These are phyloP conservation scores for Picochlorum sp. DNA, from an alignment of 139 green algal genomes.

Conservation along the genomic window DNA sequence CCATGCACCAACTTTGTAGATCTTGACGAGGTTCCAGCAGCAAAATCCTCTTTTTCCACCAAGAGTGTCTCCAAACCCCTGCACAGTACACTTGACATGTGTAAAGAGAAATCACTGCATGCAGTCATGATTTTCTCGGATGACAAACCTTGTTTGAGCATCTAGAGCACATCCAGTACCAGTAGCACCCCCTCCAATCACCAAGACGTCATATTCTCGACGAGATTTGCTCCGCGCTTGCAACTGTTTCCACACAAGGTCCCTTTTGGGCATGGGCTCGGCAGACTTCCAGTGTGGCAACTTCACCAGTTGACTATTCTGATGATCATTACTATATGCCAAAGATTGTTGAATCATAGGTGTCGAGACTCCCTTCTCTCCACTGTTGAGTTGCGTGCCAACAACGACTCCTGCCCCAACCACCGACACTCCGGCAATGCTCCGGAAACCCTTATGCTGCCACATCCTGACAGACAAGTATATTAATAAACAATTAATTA, in stretches of 20 bases:
- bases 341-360: not conserved
- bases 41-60: slow-evolving; percentile 94
- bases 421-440: too few species aligned
- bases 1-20: slow-evolving; percentile 96
- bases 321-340: not conserved
- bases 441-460: too few species aligned
- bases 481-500: too few species aligned
- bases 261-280: not conserved
- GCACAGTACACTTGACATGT: not conserved
- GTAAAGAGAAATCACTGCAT: not conserved
- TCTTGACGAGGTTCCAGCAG: slow-evolving; percentile 75
- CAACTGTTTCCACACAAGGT: not conserved
- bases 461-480: too few species aligned
- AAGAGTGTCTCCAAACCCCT: slow-evolving; percentile 70
- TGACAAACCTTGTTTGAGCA: slow-evolving; percentile 65
- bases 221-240: not conserved
- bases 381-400: too few species aligned
- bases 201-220: slow-evolving; percentile 67
- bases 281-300: not conserved
- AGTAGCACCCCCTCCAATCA: slow-evolving; percentile 94
- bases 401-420: too few species aligned
- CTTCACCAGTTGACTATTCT: not conserved
- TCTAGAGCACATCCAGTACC: slow-evolving; percentile 85
- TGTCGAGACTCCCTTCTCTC: not conserved
- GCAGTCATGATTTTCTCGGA: not conserved